Evolutionary conservation across 139 green algal species (phyloP).

Genomic region (Coelastrella sp.): DNA sequence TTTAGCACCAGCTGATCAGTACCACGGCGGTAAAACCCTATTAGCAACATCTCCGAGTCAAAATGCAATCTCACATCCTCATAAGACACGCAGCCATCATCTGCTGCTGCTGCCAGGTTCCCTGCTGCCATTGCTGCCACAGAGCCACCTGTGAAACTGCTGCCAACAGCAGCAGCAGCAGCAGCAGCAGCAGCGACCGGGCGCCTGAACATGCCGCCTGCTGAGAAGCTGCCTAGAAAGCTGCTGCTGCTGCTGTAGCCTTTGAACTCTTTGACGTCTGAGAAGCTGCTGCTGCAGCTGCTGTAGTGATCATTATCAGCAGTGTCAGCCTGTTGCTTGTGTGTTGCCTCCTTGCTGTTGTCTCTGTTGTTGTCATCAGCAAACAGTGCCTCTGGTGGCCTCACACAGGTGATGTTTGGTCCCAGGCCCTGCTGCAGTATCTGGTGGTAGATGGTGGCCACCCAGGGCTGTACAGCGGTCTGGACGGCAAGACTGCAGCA

Average conservation of each 20-base stretch:
- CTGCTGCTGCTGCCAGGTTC: slow-evolving; percentile 7
- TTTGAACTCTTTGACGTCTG: not conserved
- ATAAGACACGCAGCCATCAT: not conserved
- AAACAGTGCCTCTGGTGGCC: not conserved
- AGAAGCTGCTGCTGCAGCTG: not conserved
- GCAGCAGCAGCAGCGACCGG: not conserved
- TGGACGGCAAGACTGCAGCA: slow-evolving; percentile 26
- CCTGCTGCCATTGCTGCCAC: slow-evolving; percentile 8
- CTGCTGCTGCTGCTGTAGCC: slow-evolving; percentile 18
- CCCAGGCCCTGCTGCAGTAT: slow-evolving; percentile 32
- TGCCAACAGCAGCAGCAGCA: not conserved
- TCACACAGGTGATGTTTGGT: not conserved
- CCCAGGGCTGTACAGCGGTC: not conserved
- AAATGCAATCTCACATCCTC: not conserved
- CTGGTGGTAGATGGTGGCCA: not conserved
- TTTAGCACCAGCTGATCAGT: slow-evolving; percentile 10
- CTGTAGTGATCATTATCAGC: not conserved
- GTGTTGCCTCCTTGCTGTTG: not conserved
- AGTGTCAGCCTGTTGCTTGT: not conserved
- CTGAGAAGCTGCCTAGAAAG: not conserved
- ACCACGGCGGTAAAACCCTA: not conserved
- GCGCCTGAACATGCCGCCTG: not conserved
- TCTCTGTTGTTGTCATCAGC: not conserved
- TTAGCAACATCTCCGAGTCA: not conserved
- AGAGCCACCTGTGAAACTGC: not conserved